These are phyloP conservation scores for Debaryomyces singareniensis DNA, from an alignment of 1,139 yeast genomes.

Conservation along the genomic window DNA sequence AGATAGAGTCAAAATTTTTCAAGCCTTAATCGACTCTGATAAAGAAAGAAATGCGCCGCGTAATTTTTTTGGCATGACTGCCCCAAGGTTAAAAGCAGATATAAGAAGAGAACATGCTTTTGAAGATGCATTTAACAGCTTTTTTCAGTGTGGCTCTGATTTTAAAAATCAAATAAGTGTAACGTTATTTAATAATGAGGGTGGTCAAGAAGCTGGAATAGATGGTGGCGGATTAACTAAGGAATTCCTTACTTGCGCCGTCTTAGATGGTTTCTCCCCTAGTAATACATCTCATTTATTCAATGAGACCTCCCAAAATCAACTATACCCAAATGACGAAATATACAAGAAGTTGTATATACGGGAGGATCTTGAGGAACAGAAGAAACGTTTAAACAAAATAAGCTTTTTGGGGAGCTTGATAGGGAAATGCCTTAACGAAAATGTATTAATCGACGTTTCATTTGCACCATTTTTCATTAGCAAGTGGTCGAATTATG, in stretches of 20 bases:
- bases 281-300: constrained; percentile 33
- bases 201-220: constrained; percentile 77
- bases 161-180: constrained; percentile 62
- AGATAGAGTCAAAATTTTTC: constrained; percentile 68
- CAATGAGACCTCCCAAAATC: constrained; percentile 45
- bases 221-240: constrained; percentile 98
- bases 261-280: constrained; percentile 58
- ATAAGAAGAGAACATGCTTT: constrained; percentile 65
- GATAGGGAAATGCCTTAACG: constrained; percentile 88
- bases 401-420: constrained; percentile 69
- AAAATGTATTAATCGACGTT: constrained; percentile 72
- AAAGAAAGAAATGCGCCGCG: constrained; percentile 17
- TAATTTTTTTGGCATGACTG: constrained; percentile 9
- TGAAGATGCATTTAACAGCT: constrained; percentile 66
- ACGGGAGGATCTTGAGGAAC: constrained; percentile 21
- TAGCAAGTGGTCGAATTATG: constrained; percentile 53
- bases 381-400: constrained; percentile 29
- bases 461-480: constrained; percentile 85
- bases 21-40: constrained; percentile 54
- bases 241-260: constrained; percentile 74
- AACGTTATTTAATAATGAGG: constrained; percentile 64
- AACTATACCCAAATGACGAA: constrained; percentile 70
- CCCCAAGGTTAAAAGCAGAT: constrained; percentile 34
- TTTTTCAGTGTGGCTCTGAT: constrained; percentile 33
- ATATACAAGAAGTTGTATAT: constrained; percentile 29